These are phyloP conservation scores for Canavalia ensiformis DNA, from an alignment of 306 rosid genomes.

Conservation along the genomic window DNA sequence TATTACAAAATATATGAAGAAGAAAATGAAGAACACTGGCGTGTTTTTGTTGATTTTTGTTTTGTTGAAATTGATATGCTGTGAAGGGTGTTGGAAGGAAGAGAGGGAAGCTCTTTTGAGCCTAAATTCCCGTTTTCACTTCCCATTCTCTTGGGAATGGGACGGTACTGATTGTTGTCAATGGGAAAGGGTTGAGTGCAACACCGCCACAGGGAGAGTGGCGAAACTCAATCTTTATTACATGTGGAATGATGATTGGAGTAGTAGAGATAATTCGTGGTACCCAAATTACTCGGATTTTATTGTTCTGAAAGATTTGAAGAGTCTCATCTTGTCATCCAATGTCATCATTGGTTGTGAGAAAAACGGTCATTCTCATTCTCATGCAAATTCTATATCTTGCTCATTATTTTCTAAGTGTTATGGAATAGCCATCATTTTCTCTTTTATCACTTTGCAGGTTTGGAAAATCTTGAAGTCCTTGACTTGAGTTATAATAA, in stretches of 20 bases:
- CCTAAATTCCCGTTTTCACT: background rate
- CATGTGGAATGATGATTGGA: background rate
- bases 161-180: conserved; percentile 20
- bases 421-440: background rate
- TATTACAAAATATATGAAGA: background rate
- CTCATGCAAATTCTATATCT: background rate
- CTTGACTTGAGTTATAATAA: background rate
- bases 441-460: background rate
- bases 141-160: background rate
- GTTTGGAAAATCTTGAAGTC: conserved; percentile 28
- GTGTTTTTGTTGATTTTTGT: background rate
- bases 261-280: background rate
- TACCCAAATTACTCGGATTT: conserved; percentile 31
- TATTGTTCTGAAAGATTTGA: conserved; percentile 23
- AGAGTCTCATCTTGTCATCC: background rate
- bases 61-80: background rate
- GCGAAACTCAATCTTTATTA: background rate
- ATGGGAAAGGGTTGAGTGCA: conserved; percentile 36
- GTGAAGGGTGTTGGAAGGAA: conserved; percentile 44
- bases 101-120: conserved; percentile 30
- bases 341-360: background rate
- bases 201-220: conserved; percentile 20
- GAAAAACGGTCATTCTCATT: background rate
- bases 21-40: background rate
- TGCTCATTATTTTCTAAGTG: background rate